These are phyloP conservation scores for Colletotrichum aenigma DNA, from an alignment of 2,329 filamentous ascomycete genomes.

Conservation along the genomic window DNA sequence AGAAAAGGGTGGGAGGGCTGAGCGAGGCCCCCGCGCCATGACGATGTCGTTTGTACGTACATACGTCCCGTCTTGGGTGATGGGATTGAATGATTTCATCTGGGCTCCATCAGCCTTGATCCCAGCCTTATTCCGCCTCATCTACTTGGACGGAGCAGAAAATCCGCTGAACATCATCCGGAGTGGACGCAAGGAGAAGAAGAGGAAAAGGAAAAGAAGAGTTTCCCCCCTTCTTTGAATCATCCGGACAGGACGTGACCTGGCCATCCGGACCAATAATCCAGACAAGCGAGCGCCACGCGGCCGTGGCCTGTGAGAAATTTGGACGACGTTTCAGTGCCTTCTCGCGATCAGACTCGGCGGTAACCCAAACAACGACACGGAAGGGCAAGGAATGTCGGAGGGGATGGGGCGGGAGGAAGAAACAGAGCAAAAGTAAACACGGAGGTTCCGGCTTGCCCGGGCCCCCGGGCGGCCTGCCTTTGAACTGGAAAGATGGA, in stretches of 20 bases:
- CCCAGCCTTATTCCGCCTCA: background rate
- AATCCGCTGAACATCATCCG: background rate
- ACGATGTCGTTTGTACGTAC: background rate
- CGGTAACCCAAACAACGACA: slow-evolving; percentile 4
- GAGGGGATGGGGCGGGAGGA: background rate
- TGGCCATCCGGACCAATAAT: background rate
- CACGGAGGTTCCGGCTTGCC: background rate
- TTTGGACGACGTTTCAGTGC: slow-evolving; percentile 15
- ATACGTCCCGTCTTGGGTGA: background rate
- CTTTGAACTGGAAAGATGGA: background rate
- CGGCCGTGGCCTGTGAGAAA: background rate
- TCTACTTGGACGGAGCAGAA: background rate
- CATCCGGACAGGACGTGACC: background rate
- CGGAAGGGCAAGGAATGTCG: background rate
- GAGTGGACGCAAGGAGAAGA: background rate
- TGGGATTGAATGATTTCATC: background rate
- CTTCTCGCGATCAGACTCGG: background rate
- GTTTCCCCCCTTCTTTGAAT: background rate
- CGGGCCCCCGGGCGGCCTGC: background rate
- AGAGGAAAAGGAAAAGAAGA: background rate
- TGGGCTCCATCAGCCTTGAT: background rate
- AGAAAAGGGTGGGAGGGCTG: background rate
- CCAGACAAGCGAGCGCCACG: slow-evolving; percentile 4
- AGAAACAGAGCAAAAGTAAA: background rate
- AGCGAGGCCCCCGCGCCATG: background rate